phyloP scores from a whole-genome alignment of 2,329 filamentous ascomycete genomes.

The Pseudogymnoascus verrucosus region DNA sequence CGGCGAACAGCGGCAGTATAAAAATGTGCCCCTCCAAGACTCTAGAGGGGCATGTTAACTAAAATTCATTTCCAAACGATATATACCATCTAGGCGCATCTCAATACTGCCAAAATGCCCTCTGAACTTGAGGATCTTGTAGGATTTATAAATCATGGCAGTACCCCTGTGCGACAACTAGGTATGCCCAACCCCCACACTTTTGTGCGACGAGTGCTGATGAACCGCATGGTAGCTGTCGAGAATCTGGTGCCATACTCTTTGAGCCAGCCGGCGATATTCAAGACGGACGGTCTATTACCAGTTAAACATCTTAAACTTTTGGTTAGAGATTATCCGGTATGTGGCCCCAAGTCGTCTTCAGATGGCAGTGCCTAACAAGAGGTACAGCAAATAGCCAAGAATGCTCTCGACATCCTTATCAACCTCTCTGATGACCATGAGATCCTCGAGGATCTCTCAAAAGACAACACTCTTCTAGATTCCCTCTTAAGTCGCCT shows the following conservation, averaged over 20 bases:
- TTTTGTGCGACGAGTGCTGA: conserved; percentile 17
- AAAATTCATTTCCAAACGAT: not conserved
- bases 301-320: conserved; percentile 85
- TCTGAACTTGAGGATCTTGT: conserved; percentile 81
- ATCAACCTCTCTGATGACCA: conserved; percentile 75
- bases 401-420: conserved; percentile 84
- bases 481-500: conserved; percentile 65
- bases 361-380: not conserved
- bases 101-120: conserved; percentile 46
- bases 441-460: conserved; percentile 65
- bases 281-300: conserved; percentile 71
- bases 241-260: conserved; percentile 85
- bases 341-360: conserved; percentile 30
- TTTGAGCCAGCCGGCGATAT: conserved; percentile 63
- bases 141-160: conserved; percentile 86
- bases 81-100: not conserved
- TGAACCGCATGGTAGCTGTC: conserved; percentile 45
- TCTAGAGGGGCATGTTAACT: not conserved
- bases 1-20: conserved; percentile 2
- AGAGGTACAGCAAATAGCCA: conserved; percentile 65
- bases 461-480: conserved; percentile 73
- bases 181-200: conserved; percentile 38
- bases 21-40: not conserved
- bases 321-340: conserved; percentile 72
- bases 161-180: conserved; percentile 79